Evolutionary conservation across 495 filamentous ascomycete species (phyloP).

Genomic region (Xylaria scruposa): DNA sequence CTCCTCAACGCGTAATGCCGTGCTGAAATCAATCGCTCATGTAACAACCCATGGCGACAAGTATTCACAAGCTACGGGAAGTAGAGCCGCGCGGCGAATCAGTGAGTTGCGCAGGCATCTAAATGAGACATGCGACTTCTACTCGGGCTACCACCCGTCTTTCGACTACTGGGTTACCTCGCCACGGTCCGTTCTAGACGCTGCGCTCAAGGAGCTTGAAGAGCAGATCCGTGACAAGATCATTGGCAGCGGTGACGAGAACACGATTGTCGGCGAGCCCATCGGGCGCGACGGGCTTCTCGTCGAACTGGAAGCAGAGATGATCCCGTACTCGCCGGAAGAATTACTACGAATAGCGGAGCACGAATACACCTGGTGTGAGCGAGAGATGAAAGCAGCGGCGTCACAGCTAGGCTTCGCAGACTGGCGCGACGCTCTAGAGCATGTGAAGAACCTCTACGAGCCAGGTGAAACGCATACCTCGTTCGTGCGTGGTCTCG

Average conservation of each 20-base stretch:
- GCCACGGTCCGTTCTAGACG: slow-evolving; percentile 45
- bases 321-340: slow-evolving; percentile 57
- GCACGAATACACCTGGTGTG: slow-evolving; percentile 51
- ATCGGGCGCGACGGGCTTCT: slow-evolving; percentile 54
- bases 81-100: slow-evolving; percentile 47
- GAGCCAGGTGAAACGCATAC: slow-evolving; percentile 57
- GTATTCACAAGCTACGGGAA: slow-evolving; percentile 50
- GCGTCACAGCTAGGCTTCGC: slow-evolving; percentile 40
- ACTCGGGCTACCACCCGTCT: slow-evolving; percentile 54
- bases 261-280: slow-evolving; percentile 58
- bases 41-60: slow-evolving; percentile 34
- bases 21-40: slow-evolving; percentile 34
- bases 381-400: slow-evolving; percentile 49
- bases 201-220: slow-evolving; percentile 36
- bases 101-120: slow-evolving; percentile 45
- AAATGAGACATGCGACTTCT: slow-evolving; percentile 51
- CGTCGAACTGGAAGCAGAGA: slow-evolving; percentile 49
- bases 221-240: slow-evolving; percentile 45
- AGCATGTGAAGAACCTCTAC: slow-evolving; percentile 58
- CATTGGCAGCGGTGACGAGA: slow-evolving; percentile 47
- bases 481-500: slow-evolving; percentile 50
- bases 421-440: slow-evolving; percentile 55
- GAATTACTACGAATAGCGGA: slow-evolving; percentile 57
- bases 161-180: slow-evolving; percentile 58
- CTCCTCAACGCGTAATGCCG: slow-evolving; percentile 32